These are phyloP conservation scores for Brassica rapa DNA, from an alignment of 345 rosid genomes.

Conservation along the genomic window DNA sequence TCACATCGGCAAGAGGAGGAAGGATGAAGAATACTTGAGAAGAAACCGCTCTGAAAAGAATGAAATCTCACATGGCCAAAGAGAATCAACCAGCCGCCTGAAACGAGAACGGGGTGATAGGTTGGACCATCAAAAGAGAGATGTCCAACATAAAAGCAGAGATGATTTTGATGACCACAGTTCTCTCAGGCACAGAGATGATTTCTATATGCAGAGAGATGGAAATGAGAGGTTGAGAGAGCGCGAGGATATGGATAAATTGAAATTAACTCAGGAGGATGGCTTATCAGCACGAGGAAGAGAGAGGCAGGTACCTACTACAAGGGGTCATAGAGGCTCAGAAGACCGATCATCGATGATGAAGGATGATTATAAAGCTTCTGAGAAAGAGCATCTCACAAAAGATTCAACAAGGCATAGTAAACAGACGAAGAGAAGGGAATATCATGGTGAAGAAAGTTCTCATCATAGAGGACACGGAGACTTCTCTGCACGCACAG, in stretches of 20 bases:
- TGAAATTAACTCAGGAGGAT: constrained; percentile 62
- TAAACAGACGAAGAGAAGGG: constrained; percentile 77
- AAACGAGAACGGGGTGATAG: constrained; percentile 79
- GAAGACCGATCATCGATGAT: constrained; percentile 71
- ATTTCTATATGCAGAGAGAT: constrained; percentile 67
- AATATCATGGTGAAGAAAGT: constrained; percentile 62
- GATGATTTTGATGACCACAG: constrained; percentile 70
- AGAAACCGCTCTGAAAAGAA: constrained; percentile 68
- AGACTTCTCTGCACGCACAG: constrained; percentile 60
- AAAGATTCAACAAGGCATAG: constrained; percentile 64
- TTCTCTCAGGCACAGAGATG: constrained; percentile 78
- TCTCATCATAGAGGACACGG: constrained; percentile 62
- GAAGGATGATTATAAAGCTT: constrained; percentile 65
- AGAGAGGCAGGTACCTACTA: constrained; percentile 57
- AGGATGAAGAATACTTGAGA: constrained; percentile 67
- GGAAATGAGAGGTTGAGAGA: constrained; percentile 72
- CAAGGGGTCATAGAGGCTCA: constrained; percentile 60
- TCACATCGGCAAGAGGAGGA: constrained; percentile 72
- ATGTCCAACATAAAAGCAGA: constrained; percentile 66
- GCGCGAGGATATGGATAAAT: constrained; percentile 61
- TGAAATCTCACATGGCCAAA: constrained; percentile 56
- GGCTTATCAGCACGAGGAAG: constrained; percentile 61
- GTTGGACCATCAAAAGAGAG: constrained; percentile 76
- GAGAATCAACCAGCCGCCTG: constrained; percentile 64
- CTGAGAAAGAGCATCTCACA: constrained; percentile 64